Evolutionary conservation across 169 alveolate genomes (phyloP).

Genomic region (Cyclospora cayetanensis): DNA sequence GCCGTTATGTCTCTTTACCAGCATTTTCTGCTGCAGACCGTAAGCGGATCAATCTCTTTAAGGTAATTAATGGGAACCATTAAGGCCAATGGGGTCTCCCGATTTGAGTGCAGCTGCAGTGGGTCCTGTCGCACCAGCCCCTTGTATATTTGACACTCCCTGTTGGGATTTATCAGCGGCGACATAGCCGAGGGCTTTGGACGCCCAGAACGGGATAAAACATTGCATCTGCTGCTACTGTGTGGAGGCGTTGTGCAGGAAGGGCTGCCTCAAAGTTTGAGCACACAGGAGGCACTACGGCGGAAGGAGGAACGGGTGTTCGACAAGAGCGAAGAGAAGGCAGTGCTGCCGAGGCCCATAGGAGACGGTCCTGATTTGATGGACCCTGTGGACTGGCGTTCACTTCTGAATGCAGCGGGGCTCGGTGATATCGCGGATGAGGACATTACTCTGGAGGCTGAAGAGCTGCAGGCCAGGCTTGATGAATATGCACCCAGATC

Average conservation of each 20-base stretch:
- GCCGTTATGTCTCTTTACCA: slow-evolving; percentile 46
- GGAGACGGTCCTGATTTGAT: neutral
- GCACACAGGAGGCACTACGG: slow-evolving; percentile 45
- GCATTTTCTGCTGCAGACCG: slow-evolving; percentile 53
- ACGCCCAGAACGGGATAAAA: too few species aligned
- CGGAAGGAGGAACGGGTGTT: neutral
- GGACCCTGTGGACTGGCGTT: slow-evolving; percentile 52
- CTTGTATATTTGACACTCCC: too few species aligned
- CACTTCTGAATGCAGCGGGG: slow-evolving; percentile 45
- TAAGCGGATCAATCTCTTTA: slow-evolving; percentile 30
- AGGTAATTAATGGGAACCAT: slow-evolving; percentile 11
- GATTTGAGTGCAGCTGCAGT: too few species aligned
- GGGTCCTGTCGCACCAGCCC: too few species aligned
- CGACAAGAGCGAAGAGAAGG: neutral
- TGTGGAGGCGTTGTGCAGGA: too few species aligned
- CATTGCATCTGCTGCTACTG: too few species aligned
- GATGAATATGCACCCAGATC: slow-evolving; percentile 37
- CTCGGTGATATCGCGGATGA: slow-evolving; percentile 38
- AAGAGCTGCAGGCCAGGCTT: slow-evolving; percentile 48
- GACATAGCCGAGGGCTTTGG: too few species aligned
- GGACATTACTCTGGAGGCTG: slow-evolving; percentile 48
- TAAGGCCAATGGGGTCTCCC: too few species aligned
- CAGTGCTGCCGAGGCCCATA: neutral
- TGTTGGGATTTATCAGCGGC: too few species aligned
- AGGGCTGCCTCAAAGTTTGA: slow-evolving; percentile 44